phyloP scores from a whole-genome alignment of 2,329 filamentous ascomycete genomes.

The Cladosporium halotolerans region DNA sequence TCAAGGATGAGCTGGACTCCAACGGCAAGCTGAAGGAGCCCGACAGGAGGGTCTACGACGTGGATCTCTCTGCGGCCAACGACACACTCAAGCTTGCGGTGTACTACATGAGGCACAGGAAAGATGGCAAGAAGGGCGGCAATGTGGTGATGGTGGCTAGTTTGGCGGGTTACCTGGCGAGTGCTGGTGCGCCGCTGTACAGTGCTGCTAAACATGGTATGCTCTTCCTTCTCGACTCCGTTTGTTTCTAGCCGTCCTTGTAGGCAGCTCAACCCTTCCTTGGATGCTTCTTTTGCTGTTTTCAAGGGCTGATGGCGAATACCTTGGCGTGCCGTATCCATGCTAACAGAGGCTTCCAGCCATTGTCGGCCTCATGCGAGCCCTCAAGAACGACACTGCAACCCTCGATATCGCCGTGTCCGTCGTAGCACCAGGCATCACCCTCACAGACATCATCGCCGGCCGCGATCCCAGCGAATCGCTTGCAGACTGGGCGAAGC shows the following conservation, averaged over 20 bases:
- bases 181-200: constrained; percentile 43
- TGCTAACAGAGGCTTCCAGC: constrained; percentile 13
- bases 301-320: no score
- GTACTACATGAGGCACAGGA: constrained; percentile 37
- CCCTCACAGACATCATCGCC: constrained; percentile 40
- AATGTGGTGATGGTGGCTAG: constrained; percentile 44
- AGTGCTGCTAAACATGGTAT: constrained; percentile 44
- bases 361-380: constrained; percentile 45
- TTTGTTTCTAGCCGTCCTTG: not conserved
- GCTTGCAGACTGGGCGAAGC: constrained; percentile 36
- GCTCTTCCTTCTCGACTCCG: constrained; percentile 6
- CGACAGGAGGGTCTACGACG: constrained; percentile 38
- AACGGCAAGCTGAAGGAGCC: constrained; percentile 41
- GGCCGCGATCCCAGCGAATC: constrained; percentile 29
- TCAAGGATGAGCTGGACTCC: constrained; percentile 38
- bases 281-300: not conserved
- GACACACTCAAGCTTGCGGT: constrained; percentile 45
- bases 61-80: constrained; percentile 43
- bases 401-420: constrained; percentile 41
- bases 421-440: constrained; percentile 45
- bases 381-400: constrained; percentile 44
- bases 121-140: constrained; percentile 35
- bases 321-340: not conserved
- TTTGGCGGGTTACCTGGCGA: constrained; percentile 45
- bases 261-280: not conserved